A percentile compares a stretch with the other conserved stretches of the same genome.
phyloP scores from a whole-genome alignment of 75 land plant genomes.

The Ceratopteris richardii region DNA sequence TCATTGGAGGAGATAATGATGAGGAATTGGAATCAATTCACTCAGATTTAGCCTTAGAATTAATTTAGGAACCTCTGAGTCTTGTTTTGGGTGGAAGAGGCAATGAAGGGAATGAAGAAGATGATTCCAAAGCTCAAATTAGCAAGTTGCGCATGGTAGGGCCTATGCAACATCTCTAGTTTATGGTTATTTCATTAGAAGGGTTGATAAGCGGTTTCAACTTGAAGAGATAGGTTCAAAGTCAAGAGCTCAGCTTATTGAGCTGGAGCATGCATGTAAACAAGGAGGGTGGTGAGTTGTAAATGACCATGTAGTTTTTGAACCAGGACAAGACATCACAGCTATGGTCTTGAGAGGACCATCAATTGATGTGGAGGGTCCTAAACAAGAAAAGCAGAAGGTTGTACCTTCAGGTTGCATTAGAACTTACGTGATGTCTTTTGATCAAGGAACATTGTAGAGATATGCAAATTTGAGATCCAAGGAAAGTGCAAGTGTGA shows the following conservation, averaged over 20 bases:
- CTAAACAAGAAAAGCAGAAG: background rate
- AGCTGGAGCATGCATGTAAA: too few relatives aligned
- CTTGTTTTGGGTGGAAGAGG: slow-evolving; percentile 50
- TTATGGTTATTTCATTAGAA: slow-evolving; percentile 68
- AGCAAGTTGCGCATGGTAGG: slow-evolving; percentile 66
- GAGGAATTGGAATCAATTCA: slow-evolving; percentile 42
- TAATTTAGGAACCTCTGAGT: slow-evolving; percentile 56
- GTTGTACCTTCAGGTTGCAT: slow-evolving; percentile 9
- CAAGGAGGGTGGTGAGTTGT: background rate
- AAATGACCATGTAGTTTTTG: slow-evolving; percentile 7
- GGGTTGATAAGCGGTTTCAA: slow-evolving; percentile 65
- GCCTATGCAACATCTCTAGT: slow-evolving; percentile 71
- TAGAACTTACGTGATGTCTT: slow-evolving; percentile 55
- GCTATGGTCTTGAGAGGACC: background rate
- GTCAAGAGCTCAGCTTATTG: background rate
- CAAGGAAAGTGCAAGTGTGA: slow-evolving; percentile 48
- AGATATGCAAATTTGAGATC: slow-evolving; percentile 59
- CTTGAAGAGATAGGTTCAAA: slow-evolving; percentile 59
- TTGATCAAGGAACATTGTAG: slow-evolving; percentile 66
- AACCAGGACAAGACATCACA: slow-evolving; percentile 9
- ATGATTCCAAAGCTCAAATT: slow-evolving; percentile 33
- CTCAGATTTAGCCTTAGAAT: slow-evolving; percentile 59
- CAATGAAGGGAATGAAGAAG: slow-evolving; percentile 21
- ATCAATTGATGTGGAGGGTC: background rate
- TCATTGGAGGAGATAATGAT: slow-evolving; percentile 64